A percentile compares a stretch with the other conserved stretches of the same genome.
These are phyloP conservation scores for Xylariaceae sp. DNA, from an alignment of 2,329 filamentous ascomycete species.

Conservation along the genomic window DNA sequence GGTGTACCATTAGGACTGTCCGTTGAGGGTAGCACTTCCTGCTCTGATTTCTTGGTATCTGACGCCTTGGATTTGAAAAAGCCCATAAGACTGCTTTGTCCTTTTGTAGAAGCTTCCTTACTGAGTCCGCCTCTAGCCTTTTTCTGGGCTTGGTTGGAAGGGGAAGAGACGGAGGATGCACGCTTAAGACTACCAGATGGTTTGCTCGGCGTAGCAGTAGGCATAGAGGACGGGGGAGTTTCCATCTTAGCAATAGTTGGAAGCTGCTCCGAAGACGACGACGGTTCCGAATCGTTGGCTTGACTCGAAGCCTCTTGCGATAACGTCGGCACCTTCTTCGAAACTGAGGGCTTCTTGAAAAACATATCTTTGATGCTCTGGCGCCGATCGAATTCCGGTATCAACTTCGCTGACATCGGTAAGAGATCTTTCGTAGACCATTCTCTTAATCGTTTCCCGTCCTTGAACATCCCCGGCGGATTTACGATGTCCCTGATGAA, in stretches of 20 bases:
- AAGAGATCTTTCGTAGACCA: constrained; percentile 64
- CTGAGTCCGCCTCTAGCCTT: constrained; percentile 34
- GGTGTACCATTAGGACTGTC: constrained; percentile 12
- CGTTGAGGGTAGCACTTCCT: constrained; percentile 7
- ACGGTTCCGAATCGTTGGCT: not conserved
- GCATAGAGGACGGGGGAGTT: constrained; percentile 21
- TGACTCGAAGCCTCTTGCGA: constrained; percentile 10
- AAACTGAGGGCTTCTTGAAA: constrained; percentile 46
- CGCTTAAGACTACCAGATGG: constrained; percentile 28
- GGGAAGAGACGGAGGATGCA: constrained; percentile 20
- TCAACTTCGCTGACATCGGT: constrained; percentile 71
- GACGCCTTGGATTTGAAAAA: constrained; percentile 66
- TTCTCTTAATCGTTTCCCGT: constrained; percentile 60
- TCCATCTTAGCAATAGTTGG: constrained; percentile 6
- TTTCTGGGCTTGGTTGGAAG: constrained; percentile 33
- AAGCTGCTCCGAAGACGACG: not conserved
- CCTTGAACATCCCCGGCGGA: constrained; percentile 62
- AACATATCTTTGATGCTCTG: constrained; percentile 94
- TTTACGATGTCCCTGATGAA: constrained; percentile 72
- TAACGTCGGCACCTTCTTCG: constrained; percentile 18
- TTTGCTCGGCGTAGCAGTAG: constrained; percentile 21
- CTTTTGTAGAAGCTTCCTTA: constrained; percentile 34
- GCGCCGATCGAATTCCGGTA: constrained; percentile 82
- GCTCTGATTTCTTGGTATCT: constrained; percentile 12
- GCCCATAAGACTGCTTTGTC: constrained; percentile 61